Conservation (phyloP, 176 grass and related monocot genomes). For the Aegilops sharonensis region DNA sequence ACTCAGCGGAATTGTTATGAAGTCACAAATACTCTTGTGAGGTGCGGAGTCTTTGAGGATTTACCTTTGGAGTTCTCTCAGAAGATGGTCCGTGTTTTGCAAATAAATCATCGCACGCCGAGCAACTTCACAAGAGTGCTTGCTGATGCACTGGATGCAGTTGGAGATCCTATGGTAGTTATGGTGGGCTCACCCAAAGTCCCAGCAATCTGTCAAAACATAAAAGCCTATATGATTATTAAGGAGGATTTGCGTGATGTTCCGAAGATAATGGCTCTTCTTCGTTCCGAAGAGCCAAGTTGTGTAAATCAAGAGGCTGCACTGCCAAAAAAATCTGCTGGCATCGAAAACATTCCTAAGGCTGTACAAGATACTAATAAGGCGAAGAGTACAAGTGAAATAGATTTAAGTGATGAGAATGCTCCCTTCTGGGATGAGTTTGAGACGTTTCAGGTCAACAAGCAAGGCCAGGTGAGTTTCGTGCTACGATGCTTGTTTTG, state of each 20-base stretch:
- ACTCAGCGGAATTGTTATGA: conserved; percentile 24
- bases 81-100: conserved; percentile 21
- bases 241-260: conserved; percentile 33
- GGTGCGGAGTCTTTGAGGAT: background rate
- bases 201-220: background rate
- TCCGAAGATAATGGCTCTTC: conserved; percentile 27
- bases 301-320: background rate
- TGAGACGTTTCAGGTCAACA: conserved; percentile 36
- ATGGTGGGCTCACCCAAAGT: conserved; percentile 42
- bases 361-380: background rate
- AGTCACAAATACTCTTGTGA: conserved; percentile 25
- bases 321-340: background rate
- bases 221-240: conserved; percentile 43
- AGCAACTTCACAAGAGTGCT: conserved; percentile 30
- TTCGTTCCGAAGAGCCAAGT: conserved; percentile 29
- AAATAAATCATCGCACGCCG: background rate
- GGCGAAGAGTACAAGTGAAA: background rate
- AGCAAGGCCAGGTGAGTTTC: conserved; percentile 30
- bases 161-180: conserved; percentile 57
- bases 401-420: background rate
- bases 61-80: conserved; percentile 48
- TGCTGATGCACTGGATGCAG: conserved; percentile 50
- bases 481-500: background rate
- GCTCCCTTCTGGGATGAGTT: conserved; percentile 27
- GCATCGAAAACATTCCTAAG: background rate